Percentiles rank a stretch among this genome's conserved stretches.
These are phyloP conservation scores for Clonostachys solani DNA, from an alignment of 2,329 filamentous ascomycete genomes.

Conservation along the genomic window DNA sequence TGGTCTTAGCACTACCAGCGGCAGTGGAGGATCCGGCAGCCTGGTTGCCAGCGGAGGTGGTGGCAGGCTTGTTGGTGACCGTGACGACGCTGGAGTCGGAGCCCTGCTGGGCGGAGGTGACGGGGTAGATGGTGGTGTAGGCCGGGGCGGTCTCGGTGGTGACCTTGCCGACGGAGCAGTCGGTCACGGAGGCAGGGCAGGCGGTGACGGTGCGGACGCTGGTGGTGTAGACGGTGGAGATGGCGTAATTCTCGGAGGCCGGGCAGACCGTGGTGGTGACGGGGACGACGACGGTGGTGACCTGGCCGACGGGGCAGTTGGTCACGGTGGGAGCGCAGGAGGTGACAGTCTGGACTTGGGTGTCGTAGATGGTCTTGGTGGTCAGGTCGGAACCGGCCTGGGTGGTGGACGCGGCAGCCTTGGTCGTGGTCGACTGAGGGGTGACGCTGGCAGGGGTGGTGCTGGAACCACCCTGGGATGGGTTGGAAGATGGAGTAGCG, in stretches of 20 bases:
- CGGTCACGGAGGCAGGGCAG: slow-evolving; percentile 50
- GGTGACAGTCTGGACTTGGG: slow-evolving; percentile 18
- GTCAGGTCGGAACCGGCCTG: neutral
- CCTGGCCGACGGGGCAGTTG: neutral
- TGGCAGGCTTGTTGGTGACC: neutral
- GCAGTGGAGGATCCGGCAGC: no score
- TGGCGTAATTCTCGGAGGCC: neutral
- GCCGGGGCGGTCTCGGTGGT: slow-evolving; percentile 13
- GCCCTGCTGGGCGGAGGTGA: slow-evolving; percentile 7
- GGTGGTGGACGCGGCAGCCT: neutral
- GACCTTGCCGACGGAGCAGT: slow-evolving; percentile 38
- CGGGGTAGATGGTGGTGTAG: slow-evolving; percentile 27
- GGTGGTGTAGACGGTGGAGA: slow-evolving; percentile 45
- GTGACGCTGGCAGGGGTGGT: slow-evolving; percentile 43
- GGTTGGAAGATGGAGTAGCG: neutral
- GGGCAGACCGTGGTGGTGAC: neutral
- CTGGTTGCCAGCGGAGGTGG: neutral
- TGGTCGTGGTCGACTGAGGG: slow-evolving; percentile 4
- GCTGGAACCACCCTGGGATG: slow-evolving; percentile 25
- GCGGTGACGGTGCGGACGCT: slow-evolving; percentile 52
- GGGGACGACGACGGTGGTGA: slow-evolving; percentile 8
- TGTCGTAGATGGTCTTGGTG: slow-evolving; percentile 1
- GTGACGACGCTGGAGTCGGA: neutral
- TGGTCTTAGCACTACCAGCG: no score
- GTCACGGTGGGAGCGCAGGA: slow-evolving; percentile 2